A percentile compares a stretch with the other conserved stretches of the same genome.
Evolutionary conservation across 768 basidiomycete species (phyloP).

Genomic region (Lyophyllum atratum): DNA sequence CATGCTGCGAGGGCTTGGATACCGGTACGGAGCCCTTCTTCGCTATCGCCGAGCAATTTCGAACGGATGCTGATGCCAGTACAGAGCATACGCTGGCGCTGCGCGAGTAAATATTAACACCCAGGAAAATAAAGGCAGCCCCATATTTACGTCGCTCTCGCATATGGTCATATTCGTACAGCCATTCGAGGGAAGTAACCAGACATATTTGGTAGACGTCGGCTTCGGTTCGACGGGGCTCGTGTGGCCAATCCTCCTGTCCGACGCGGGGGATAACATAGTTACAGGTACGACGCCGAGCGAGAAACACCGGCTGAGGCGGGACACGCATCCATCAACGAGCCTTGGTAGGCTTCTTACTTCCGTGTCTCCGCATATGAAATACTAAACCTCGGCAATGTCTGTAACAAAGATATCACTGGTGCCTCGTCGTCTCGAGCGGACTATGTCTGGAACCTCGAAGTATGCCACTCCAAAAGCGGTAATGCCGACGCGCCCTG

Average conservation of each 20-base stretch:
- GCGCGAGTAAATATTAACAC: conserved; percentile 29
- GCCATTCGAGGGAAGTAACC: conserved; percentile 23
- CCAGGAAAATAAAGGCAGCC: background rate
- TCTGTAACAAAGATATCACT: background rate
- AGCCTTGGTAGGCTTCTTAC: conserved; percentile 19
- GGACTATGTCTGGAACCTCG: conserved; percentile 16
- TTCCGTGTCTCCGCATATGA: background rate
- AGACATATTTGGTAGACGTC: conserved; percentile 33
- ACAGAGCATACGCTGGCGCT: conserved; percentile 27
- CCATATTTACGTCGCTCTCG: conserved; percentile 14
- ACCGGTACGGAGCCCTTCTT: conserved; percentile 10
- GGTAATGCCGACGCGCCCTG: conserved; percentile 14
- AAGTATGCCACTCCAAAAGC: conserved; percentile 16
- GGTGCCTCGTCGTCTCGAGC: background rate
- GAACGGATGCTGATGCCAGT: background rate
- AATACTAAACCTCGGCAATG: background rate
- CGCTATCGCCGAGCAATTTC: no score
- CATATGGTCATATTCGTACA: conserved; percentile 35
- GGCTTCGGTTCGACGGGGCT: conserved; percentile 29
- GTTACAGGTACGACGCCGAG: conserved; percentile 21
- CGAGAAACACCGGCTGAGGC: conserved; percentile 25
- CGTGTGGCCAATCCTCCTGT: conserved; percentile 30
- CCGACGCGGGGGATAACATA: conserved; percentile 19
- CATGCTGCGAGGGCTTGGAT: conserved; percentile 23
- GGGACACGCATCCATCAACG: conserved; percentile 14